phyloP scores from a whole-genome alignment of 1,284 basidiomycete species.

The Pulchroboletus neoregius region DNA sequence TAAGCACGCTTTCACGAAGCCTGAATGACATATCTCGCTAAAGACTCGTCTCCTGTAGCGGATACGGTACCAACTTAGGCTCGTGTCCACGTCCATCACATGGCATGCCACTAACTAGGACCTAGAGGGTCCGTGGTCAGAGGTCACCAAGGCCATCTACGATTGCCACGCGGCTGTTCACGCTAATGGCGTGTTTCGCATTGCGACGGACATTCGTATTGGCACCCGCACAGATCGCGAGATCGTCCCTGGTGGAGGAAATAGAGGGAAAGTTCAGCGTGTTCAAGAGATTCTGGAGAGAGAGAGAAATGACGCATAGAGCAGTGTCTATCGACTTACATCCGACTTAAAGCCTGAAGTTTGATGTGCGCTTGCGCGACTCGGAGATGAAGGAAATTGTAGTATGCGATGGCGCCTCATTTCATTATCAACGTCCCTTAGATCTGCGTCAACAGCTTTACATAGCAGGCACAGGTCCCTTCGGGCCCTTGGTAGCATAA shows the following conservation, averaged over 20 bases:
- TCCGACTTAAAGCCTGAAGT: neutral
- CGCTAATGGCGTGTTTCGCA: conserved; percentile 64
- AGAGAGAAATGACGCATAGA: conserved; percentile 28
- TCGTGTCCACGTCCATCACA: conserved; percentile 15
- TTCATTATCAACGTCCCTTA: neutral
- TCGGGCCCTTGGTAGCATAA: conserved; percentile 58
- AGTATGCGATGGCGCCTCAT: no score
- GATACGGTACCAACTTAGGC: conserved; percentile 89
- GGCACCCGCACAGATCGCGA: conserved; percentile 80
- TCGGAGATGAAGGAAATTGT: no score
- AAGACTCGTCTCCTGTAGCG: conserved; percentile 43
- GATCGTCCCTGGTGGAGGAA: conserved; percentile 63
- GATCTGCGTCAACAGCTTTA: conserved; percentile 19
- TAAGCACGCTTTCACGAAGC: conserved; percentile 46
- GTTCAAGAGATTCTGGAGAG: conserved; percentile 71
- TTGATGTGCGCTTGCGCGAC: no score
- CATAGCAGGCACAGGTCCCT: conserved; percentile 46
- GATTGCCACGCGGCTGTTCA: conserved; percentile 89
- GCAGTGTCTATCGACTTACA: no score
- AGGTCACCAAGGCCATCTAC: conserved; percentile 76
- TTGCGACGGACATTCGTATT: conserved; percentile 88
- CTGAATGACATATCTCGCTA: conserved; percentile 11
- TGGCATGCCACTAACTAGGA: conserved; percentile 6
- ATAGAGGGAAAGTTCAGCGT: conserved; percentile 71
- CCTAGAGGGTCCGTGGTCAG: conserved; percentile 79